A percentile compares a stretch with the other conserved stretches of the same genome.
These are phyloP conservation scores for Monosporascus sp. DNA, from an alignment of 2,329 filamentous ascomycete genomes.

Conservation along the genomic window DNA sequence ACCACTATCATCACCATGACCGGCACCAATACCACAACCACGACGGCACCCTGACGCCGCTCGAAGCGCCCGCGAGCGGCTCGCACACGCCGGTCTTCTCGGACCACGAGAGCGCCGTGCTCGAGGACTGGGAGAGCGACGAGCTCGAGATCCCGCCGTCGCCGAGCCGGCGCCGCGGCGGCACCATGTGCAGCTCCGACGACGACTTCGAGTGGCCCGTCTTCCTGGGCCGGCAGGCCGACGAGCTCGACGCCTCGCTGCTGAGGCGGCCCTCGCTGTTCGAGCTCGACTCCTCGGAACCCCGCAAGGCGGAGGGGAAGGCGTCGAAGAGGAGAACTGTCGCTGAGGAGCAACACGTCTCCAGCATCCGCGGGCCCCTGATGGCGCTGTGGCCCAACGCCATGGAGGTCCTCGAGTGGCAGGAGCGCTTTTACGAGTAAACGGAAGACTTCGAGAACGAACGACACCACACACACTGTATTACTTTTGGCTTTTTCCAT, in stretches of 20 bases:
- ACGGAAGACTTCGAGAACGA: neutral
- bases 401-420: conserved; percentile 7
- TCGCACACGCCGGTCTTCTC: conserved; percentile 2
- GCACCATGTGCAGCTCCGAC: conserved; percentile 7
- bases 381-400: conserved; percentile 9
- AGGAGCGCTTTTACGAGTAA: conserved; percentile 10
- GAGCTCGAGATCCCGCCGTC: conserved; percentile 7
- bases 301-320: neutral
- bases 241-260: neutral
- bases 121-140: conserved; percentile 6
- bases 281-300: neutral
- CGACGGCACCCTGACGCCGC: conserved; percentile 4
- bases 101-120: conserved; percentile 3
- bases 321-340: neutral
- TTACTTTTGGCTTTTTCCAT: neutral
- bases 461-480: neutral
- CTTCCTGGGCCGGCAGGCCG: conserved; percentile 6
- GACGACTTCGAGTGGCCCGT: conserved; percentile 10
- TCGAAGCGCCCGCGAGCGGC: conserved; percentile 2
- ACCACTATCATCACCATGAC: conserved; percentile 3
- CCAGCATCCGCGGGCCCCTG: conserved; percentile 4
- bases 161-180: conserved; percentile 5
- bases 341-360: conserved; percentile 1
- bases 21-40: neutral
- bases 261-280: neutral